Evolutionary conservation across 1,139 yeast species (phyloP), one percentile per base, ranked within the genome.

Genomic region (Magnusiomyces sp.): DNA sequence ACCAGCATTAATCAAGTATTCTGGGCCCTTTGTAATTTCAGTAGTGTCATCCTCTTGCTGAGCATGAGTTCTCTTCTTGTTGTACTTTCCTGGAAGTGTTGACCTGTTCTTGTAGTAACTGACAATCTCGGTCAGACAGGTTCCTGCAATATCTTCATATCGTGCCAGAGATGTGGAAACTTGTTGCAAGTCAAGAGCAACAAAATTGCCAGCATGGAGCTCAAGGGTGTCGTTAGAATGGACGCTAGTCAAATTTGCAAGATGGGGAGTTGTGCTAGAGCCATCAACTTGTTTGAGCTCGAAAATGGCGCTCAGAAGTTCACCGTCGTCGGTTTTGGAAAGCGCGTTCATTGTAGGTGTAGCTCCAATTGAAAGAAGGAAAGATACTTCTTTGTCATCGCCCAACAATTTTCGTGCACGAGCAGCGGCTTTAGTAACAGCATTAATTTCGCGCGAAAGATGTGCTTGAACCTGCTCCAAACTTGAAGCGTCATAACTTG

Each of bases 311-410:
- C 44, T 45, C 6, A 32, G 37, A 5, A 34, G 10, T n/a, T 14
- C 38, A n/a, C 16, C 17, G 33, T 52, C 38, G 40, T 59, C 60
- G n/a, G 58, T 48, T 16, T 47, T 20, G 51, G 70, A 72, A 2
- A 84, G 71, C 0, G 87, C 78, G 58, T 82, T 88, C 1, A 86
- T 81, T 0, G 94, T 85, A 43, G 94, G 94, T 0, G 95, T 83
- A 1, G 94, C 89, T 13, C 95, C 95, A 13, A 83, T 86, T 0
- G 83, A 79, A 37, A 77, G 66, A 36, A 65, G 71, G 50, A 76
- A 66, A 11, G 53, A 53, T 13, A 37, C 40, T 38, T 32, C 43
- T 16, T 48, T 50, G 46, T 2, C 63, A 46, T 20, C 62, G 59
- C 47, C 67, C 63, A 58, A 64, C 29, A 43, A 55, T 58, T 13